phyloP scores from a whole-genome alignment of 352 stramenopile species.

The Globisporangium rhizosaccharum region DNA sequence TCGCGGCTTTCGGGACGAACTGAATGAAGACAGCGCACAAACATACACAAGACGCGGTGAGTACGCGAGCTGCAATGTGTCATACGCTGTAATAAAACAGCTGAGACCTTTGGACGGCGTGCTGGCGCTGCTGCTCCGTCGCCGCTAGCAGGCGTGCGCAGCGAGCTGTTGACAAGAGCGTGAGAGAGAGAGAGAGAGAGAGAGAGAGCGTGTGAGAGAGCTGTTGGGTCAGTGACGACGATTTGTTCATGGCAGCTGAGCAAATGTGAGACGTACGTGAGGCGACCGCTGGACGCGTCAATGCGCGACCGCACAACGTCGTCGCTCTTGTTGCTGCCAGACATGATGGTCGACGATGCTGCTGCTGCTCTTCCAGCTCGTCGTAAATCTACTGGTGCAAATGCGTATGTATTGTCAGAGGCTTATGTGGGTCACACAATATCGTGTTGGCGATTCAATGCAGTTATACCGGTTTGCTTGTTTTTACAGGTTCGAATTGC shows the following conservation, averaged over 20 bases:
- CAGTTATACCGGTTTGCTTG: background rate
- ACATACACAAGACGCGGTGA: background rate
- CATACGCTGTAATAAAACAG: background rate
- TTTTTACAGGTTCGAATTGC: background rate
- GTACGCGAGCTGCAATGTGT: background rate
- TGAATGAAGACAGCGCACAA: constrained; percentile 9
- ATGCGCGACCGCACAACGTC: constrained; percentile 57
- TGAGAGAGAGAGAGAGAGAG: background rate
- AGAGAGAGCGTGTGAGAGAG: background rate
- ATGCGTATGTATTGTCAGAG: constrained; percentile 1
- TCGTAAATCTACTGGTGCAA: constrained; percentile 10
- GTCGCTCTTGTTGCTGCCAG: constrained; percentile 35
- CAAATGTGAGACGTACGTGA: constrained; percentile 39
- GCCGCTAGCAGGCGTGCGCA: constrained; percentile 34
- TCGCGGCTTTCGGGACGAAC: constrained; percentile 73
- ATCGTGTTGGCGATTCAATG: background rate
- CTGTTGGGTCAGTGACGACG: background rate
- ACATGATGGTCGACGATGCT: constrained; percentile 17
- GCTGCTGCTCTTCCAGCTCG: background rate
- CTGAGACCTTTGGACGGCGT: constrained; percentile 45
- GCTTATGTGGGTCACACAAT: background rate
- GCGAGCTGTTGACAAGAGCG: constrained; percentile 29
- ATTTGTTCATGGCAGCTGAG: background rate
- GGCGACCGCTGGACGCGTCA: constrained; percentile 56
- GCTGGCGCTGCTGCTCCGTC: constrained; percentile 25